Conservation (phyloP, 257 asterid species). For the Solanum acaule region DNA sequence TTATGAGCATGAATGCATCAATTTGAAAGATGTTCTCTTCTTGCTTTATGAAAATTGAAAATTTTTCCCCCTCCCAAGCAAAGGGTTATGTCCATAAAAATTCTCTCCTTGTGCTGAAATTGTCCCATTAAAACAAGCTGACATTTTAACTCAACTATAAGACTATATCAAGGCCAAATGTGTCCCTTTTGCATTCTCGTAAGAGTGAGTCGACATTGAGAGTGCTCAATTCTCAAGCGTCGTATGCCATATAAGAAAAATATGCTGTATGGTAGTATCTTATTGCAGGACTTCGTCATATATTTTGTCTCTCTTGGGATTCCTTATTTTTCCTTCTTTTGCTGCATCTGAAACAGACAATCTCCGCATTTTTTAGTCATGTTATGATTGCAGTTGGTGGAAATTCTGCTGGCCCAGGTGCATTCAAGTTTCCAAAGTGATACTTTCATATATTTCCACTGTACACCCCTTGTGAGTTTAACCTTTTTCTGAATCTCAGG, state of each 20-base stretch:
- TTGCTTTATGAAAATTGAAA: not conserved
- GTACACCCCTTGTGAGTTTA: not conserved
- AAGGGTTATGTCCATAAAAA: not conserved
- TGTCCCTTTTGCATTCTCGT: not conserved
- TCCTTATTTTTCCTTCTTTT: not conserved
- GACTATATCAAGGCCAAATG: not conserved
- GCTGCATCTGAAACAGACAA: constrained; percentile 43
- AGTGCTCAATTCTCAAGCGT: not conserved
- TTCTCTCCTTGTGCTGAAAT: not conserved
- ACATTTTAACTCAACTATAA: not conserved
- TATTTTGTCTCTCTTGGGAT: not conserved
- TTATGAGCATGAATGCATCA: not conserved
- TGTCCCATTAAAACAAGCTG: not conserved
- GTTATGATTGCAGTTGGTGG: constrained; percentile 98
- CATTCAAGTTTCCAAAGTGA: not conserved
- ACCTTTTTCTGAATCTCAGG: constrained; percentile 36
- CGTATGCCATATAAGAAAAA: not conserved
- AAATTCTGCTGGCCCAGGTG: constrained; percentile 98
- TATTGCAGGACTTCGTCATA: not conserved
- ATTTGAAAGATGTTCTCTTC: not conserved
- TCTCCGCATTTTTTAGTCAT: constrained; percentile 84
- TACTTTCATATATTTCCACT: not conserved
- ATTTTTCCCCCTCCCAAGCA: not conserved
- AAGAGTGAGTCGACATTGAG: not conserved
- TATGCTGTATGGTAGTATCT: not conserved